phyloP scores from a whole-genome alignment of 1,284 basidiomycete genomes.

The Amylostereum chailletii region DNA sequence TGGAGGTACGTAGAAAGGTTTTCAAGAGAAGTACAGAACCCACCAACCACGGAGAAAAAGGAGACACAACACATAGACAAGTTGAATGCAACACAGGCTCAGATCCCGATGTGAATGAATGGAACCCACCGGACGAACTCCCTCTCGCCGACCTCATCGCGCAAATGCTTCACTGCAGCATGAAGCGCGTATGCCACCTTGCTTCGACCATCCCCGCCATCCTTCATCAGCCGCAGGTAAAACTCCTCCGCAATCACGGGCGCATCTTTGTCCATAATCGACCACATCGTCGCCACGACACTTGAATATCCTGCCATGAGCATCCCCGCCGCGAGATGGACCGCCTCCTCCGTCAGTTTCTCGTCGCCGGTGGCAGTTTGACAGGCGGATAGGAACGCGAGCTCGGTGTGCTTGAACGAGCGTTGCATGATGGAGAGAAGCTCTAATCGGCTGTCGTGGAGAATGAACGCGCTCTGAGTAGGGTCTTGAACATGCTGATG shows the following conservation, averaged over 20 bases:
- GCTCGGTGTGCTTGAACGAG: not conserved
- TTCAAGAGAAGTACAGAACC: no score
- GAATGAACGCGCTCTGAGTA: not conserved
- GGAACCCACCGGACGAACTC: not conserved
- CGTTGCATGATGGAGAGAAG: not conserved
- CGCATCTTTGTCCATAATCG: slow-evolving; percentile 11
- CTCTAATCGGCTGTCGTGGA: slow-evolving; percentile 1
- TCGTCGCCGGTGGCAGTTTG: slow-evolving; percentile 17
- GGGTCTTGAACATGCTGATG: not conserved
- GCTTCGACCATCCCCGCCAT: not conserved
- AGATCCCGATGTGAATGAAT: slow-evolving; percentile 18
- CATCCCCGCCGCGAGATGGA: slow-evolving; percentile 19
- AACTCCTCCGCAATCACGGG: not conserved
- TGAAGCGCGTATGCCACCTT: slow-evolving; percentile 1
- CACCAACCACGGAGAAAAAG: no score
- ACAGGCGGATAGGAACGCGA: slow-evolving; percentile 13
- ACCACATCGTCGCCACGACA: slow-evolving; percentile 19
- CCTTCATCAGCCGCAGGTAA: not conserved
- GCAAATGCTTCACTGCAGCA: not conserved
- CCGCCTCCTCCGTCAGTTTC: slow-evolving; percentile 13
- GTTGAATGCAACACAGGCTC: not conserved
- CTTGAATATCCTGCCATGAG: slow-evolving; percentile 15
- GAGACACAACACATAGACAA: no score
- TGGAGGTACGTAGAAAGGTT: no score
- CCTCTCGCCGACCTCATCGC: not conserved